A percentile compares a stretch with the other conserved stretches of the same genome.
phyloP scores from a whole-genome alignment of 768 basidiomycete species.

The Leucosporidium yakuticum region DNA sequence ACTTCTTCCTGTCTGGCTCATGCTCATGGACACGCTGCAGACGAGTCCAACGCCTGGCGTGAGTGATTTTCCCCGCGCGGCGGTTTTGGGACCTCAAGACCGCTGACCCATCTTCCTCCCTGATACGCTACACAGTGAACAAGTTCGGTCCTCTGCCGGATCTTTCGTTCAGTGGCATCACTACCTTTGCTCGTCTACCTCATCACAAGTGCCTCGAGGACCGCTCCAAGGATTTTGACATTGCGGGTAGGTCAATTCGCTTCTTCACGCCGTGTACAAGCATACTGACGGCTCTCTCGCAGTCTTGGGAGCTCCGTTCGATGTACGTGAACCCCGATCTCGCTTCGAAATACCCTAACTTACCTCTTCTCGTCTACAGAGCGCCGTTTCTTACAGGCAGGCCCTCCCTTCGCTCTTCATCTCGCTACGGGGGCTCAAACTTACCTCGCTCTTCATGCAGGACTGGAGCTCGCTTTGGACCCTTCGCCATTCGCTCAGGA shows the following conservation, averaged over 20 bases:
- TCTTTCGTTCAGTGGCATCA: constrained; percentile 69
- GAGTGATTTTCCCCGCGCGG: too few relatives aligned
- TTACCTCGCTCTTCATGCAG: background rate
- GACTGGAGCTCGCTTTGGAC: constrained; percentile 67
- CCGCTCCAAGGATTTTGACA: constrained; percentile 35
- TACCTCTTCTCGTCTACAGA: constrained; percentile 46
- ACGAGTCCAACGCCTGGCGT: too few relatives aligned
- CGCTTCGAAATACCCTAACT: constrained; percentile 16
- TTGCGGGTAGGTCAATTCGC: background rate
- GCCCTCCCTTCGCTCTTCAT: constrained; percentile 44
- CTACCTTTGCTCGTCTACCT: constrained; percentile 75
- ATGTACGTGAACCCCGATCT: background rate
- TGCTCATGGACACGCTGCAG: too few relatives aligned
- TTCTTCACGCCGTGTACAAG: background rate
- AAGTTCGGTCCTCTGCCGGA: constrained; percentile 73
- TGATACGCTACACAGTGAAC: background rate
- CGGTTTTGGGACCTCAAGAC: too few relatives aligned
- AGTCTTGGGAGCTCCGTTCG: constrained; percentile 1
- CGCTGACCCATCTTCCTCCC: too few relatives aligned
- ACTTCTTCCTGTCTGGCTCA: too few relatives aligned
- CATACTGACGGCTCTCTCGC: background rate
- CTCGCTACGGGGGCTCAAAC: background rate
- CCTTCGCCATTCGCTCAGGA: constrained; percentile 74
- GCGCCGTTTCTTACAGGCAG: constrained; percentile 65
- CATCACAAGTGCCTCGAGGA: constrained; percentile 67